phyloP scores from a whole-genome alignment of 2,329 filamentous ascomycete genomes.

The Xylaria sp. region DNA sequence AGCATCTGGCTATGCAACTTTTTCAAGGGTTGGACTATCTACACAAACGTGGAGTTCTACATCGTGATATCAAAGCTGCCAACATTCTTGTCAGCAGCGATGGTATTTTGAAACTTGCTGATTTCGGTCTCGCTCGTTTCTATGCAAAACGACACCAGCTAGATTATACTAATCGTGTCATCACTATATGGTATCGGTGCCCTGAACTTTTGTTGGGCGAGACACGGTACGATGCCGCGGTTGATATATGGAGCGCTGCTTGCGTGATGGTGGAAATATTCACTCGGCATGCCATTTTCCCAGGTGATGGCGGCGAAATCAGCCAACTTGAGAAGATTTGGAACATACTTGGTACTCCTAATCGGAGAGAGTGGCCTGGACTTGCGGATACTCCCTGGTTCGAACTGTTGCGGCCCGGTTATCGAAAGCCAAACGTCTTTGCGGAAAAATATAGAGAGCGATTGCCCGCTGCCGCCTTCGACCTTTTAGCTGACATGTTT shows the following conservation, averaged over 20 bases:
- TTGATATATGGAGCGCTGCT: slow-evolving; percentile 96
- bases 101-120: slow-evolving; percentile 88
- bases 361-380: slow-evolving; percentile 81
- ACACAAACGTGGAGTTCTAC: slow-evolving; percentile 88
- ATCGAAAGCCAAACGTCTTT: slow-evolving; percentile 76
- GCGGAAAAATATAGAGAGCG: slow-evolving; percentile 80
- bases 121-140: slow-evolving; percentile 95
- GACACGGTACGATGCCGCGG: slow-evolving; percentile 86
- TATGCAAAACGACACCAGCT: slow-evolving; percentile 90
- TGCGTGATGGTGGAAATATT: slow-evolving; percentile 98
- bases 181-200: slow-evolving; percentile 97
- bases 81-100: slow-evolving; percentile 94
- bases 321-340: slow-evolving; percentile 98
- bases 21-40: slow-evolving; percentile 95
- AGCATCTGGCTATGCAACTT: slow-evolving; percentile 89
- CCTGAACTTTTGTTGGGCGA: slow-evolving; percentile 90
- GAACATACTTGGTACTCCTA: slow-evolving; percentile 86
- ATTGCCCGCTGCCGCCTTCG: slow-evolving; percentile 80
- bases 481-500: slow-evolving; percentile 84
- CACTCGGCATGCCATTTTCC: slow-evolving; percentile 89
- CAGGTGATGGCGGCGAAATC: slow-evolving; percentile 93
- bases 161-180: slow-evolving; percentile 97
- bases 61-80: slow-evolving; percentile 97
- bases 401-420: slow-evolving; percentile 81
- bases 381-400: slow-evolving; percentile 98